Evolutionary conservation across 176 grass and related monocot genomes (phyloP).

Genomic region (Secale cereale): DNA sequence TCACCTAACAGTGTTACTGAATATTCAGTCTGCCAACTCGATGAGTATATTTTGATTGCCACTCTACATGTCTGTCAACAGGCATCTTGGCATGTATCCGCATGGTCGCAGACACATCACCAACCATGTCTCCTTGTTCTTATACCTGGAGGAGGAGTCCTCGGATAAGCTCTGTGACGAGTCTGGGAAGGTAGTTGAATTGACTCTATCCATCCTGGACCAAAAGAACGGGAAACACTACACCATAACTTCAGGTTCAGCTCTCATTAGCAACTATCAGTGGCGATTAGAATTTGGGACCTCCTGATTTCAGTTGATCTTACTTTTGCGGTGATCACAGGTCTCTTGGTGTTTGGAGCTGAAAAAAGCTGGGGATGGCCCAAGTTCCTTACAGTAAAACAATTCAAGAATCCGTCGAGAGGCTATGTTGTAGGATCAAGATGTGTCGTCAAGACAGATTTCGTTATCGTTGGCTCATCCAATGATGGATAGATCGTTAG

Average conservation of each 20-base stretch:
- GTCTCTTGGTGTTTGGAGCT: background rate
- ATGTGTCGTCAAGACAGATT: background rate
- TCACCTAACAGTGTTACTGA: too few species aligned
- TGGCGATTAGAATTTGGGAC: background rate
- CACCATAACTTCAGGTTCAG: background rate
- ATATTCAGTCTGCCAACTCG: too few species aligned
- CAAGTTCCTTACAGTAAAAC: background rate
- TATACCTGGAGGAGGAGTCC: background rate
- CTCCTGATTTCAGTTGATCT: background rate
- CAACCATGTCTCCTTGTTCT: background rate
- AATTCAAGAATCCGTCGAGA: background rate
- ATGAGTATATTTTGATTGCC: too few species aligned
- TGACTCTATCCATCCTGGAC: background rate
- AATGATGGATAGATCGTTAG: background rate
- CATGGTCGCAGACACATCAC: background rate
- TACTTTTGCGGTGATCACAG: background rate
- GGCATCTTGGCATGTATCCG: background rate
- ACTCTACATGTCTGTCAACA: background rate
- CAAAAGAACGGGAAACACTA: background rate
- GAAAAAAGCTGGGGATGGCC: background rate
- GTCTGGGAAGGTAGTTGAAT: slow-evolving; percentile 11
- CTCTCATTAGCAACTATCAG: background rate
- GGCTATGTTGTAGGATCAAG: background rate
- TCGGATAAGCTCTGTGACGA: background rate
- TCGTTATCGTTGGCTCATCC: background rate